Base-by-base conservation (phyloP, 2,329 filamentous ascomycete genomes). In the Onygenales sp. region DNA sequence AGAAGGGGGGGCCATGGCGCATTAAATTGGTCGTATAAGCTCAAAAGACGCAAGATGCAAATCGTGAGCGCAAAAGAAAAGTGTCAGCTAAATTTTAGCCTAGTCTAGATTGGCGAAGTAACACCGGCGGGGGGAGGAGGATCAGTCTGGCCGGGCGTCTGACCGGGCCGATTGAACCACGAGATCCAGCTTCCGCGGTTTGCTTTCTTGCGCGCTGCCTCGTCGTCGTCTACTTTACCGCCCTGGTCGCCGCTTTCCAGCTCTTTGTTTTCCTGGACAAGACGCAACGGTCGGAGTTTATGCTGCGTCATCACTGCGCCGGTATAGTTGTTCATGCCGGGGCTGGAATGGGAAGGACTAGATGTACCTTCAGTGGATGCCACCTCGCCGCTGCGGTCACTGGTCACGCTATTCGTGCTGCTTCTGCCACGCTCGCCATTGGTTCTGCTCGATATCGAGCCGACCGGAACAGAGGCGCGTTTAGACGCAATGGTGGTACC, bases 281-380 rank as follows among this genome's bases (percentile, higher is more conserved):
- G 78, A 13, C 92, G 80, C 59, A 98, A 75, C 6, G 92, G 92
- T 38, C 91, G 81, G 55, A 94, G 84, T 70, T 93, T 93, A 64
- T 84, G 85, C 60, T 80, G 79, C 21, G 78, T 80, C 64, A 76
- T 75, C 8, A 79, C 75, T n/a, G 79, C 82, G 8, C 76, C 79
- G 36, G 84, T 85, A 55, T 89, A 86, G 55, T 83, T 85, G 64
- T 79, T 85, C 62, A 84, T 78, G 61, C 81, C 84, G 64, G 80
- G 84, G 60, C 78, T 81, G 72, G 87, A 85, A 53, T 79, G 78
- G 2, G 80, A 79, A 8, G 80, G 80, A 56, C 75, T 79, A 35
- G 76, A 75, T 2, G 70, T 75, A 43, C 70, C 70, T 31, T 68
- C 69, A 2, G 72, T 74, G 31, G 72, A 77, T 52, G 66, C 69